A percentile compares a stretch with the other conserved stretches of the same genome.
Conservation (phyloP, 2,329 filamentous ascomycete genomes). For the Sclerotinia borealis region DNA sequence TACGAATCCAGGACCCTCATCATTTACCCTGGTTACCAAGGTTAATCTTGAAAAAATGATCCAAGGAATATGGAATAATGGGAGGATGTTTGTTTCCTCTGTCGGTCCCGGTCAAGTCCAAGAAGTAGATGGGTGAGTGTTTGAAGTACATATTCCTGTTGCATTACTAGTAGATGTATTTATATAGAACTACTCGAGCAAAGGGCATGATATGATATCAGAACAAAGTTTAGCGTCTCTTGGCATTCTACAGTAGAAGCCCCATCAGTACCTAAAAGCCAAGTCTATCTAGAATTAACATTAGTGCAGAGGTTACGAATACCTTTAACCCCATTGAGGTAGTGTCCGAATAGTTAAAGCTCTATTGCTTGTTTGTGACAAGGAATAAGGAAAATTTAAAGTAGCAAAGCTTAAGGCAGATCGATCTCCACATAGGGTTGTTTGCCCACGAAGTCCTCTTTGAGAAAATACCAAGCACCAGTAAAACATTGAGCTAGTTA, state of each 20-base stretch:
- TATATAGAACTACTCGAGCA: too few species aligned
- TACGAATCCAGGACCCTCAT: conserved; percentile 7
- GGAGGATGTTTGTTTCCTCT: neutral
- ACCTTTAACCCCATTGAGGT: neutral
- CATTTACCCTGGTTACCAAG: neutral
- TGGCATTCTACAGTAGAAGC: neutral
- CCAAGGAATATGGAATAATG: neutral
- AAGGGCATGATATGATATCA: neutral
- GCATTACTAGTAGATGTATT: neutral
- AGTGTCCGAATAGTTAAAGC: neutral
- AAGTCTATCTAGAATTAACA: neutral
- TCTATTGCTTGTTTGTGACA: neutral
- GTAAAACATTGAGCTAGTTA: neutral
- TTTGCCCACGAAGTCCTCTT: neutral
- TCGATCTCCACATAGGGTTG: conserved; percentile 9
- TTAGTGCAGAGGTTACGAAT: neutral
- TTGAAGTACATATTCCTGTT: neutral
- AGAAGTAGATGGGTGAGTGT: neutral
- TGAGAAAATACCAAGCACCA: neutral
- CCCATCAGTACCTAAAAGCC: neutral
- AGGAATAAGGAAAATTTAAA: neutral
- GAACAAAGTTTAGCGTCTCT: neutral
- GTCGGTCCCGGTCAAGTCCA: too few species aligned
- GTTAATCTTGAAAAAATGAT: neutral
- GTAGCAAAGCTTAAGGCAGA: conserved; percentile 9